These are phyloP conservation scores for Fraxinus quadrangulata DNA, from an alignment of 257 asterid species.

Conservation along the genomic window DNA sequence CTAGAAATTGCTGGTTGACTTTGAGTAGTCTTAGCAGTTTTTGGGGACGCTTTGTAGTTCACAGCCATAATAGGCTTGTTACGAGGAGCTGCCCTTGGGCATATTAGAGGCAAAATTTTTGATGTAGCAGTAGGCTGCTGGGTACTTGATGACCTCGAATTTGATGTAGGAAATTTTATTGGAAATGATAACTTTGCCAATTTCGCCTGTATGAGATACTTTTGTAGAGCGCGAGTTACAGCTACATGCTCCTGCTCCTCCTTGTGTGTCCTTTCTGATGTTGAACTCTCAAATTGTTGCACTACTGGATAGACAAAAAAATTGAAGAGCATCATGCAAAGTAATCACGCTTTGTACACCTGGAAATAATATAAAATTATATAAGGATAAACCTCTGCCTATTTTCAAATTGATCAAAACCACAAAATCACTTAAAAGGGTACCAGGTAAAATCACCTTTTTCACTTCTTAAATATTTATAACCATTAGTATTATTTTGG, in stretches of 20 bases:
- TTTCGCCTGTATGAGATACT: slow-evolving; percentile 65
- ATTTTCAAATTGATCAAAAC: background rate
- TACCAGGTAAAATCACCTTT: background rate
- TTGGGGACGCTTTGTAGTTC: slow-evolving; percentile 44
- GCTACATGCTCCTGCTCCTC: slow-evolving; percentile 97
- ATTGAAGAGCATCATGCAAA: background rate
- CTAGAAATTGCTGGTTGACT: slow-evolving; percentile 38
- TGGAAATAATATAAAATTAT: background rate
- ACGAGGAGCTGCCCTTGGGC: slow-evolving; percentile 64
- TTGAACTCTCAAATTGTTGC: slow-evolving; percentile 68
- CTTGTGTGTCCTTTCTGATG: slow-evolving; percentile 48
- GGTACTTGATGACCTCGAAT: slow-evolving; percentile 51
- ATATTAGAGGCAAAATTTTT: slow-evolving; percentile 89
- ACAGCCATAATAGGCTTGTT: slow-evolving; percentile 46
- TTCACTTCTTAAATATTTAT: background rate
- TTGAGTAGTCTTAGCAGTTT: slow-evolving; percentile 40
- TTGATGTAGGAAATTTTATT: slow-evolving; percentile 67
- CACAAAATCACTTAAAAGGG: background rate
- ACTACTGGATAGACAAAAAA: slow-evolving; percentile 57
- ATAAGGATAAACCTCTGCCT: background rate
- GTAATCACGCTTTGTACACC: background rate
- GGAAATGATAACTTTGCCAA: slow-evolving; percentile 69
- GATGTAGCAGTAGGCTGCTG: slow-evolving; percentile 67
- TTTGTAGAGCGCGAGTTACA: slow-evolving; percentile 89
- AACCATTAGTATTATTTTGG: background rate